Evolutionary conservation across 2,329 filamentous ascomycete species (phyloP), one percentile per base, ranked within the genome.

Genomic region (Podosphaera fusca): DNA sequence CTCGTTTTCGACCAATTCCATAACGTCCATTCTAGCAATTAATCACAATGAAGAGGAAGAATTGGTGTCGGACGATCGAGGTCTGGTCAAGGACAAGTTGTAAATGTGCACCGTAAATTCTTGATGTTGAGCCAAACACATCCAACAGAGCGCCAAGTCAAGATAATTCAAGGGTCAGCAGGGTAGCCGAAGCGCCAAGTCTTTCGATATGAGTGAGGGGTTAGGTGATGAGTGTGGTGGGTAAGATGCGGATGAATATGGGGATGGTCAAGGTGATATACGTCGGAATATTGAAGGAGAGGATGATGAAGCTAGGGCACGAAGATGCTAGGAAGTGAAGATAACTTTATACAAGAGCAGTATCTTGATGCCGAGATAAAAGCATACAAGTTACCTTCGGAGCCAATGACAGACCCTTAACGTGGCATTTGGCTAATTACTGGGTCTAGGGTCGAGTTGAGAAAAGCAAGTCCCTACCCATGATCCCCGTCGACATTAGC

Each of bases 1-100:
- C 71, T 81, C 79, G 67, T 80, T 77, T 60, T 81, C 78, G 60
- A 81, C 78, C 61, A 82, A 71, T 68, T 81, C 79, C 70, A 81
- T 74, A 63, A 82, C 74, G 69, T 81, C 79, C 79, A 82, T 81
- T 53, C 38, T 64, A 31, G 47, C 47, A 2, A 31, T 31, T 10
- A 31, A 8, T 50, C 9, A 14, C 10, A 29, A 4, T 7, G 47
- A 3, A 21, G 4, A 31, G 12, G 12, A 7, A 50, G 7, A 50
- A 21, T 30, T 10, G 21, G 9, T 31, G 9, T 9, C 29, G 47
- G 21, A 10, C 12, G 47, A 2, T 12, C 10, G 21, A 9, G 14
- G 8, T 30, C 5, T 7, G 9, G 8, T 14, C 4, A 9, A 31
- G 12, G 4, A 31, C 6, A 31, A 31, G 47, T 29, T n/a, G 29